Base-by-base conservation (phyloP, 2,329 filamentous ascomycete species). In the Diplocarpon mali region DNA sequence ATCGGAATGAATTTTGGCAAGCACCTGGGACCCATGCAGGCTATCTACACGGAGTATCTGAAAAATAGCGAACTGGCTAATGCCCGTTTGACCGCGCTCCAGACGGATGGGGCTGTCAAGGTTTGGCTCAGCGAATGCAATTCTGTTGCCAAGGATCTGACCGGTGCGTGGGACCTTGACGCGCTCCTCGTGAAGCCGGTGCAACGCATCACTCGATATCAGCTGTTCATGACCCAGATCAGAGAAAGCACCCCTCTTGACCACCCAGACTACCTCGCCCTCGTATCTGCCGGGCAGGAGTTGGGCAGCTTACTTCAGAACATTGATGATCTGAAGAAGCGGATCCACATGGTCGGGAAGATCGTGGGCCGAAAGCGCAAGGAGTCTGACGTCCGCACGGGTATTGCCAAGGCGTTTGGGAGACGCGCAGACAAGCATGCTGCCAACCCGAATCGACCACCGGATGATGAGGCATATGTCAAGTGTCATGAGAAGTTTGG, bases 181-280 rank as follows among this genome's bases (percentile, higher is more conserved):
- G 94, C 92, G 0, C 71, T 98, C n/a, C 75, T 98, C 15, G 90
- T 98, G 60, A 98, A 98, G 64, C 92, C 92, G 1, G 89, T 94
- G 63, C 92, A 98, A 65, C 79, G 92, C 38, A 82, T 96, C 50
- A 81, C 90, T 29, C 95, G 95, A 59, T 98, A 96, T 60, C 88
- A 88, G 3, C 80, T 95, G 37, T 70, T 98, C 34, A 76, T 98
- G 36, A 78, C 80, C 29, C 80, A 88, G 45, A 70, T 98, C 10
- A 70, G 93, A 17, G 80, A 88, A 51, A 76, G 82, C 45, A 96
- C 90, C 0, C 82, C 85, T 0, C 65, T 73, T 9, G 81, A 88
- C 51, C 92, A 98, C 60, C 89, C 90, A 0, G 92, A 98, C 63
- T 76, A 82, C 48, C 68, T 72, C 20, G 69, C 75, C 8, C 73